Conservation (phyloP, 2,329 filamentous ascomycete genomes). For the Nothomitra cinnamomea region DNA sequence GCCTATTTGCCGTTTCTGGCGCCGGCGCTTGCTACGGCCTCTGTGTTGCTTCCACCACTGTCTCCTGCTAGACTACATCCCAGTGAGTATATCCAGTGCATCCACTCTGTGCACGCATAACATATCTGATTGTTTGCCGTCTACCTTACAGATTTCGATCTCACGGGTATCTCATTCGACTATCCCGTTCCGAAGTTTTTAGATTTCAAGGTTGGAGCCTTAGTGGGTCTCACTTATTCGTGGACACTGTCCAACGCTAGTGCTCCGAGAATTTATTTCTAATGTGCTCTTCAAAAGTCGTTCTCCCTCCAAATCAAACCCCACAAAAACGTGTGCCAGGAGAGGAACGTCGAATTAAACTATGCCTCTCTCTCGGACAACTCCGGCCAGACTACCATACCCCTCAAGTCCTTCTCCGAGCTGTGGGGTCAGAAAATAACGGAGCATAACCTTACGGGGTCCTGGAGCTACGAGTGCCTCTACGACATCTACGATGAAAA, state of each 20-base stretch:
- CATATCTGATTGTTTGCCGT: neutral
- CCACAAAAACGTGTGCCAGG: neutral
- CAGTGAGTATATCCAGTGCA: neutral
- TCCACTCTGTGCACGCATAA: neutral
- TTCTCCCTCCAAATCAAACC: neutral
- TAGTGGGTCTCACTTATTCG: neutral
- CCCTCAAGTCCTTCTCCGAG: neutral
- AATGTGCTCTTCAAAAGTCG: neutral
- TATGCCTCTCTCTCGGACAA: neutral
- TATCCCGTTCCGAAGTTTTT: neutral
- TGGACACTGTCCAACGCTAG: neutral
- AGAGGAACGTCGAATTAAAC: constrained; percentile 1
- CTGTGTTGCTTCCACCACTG: neutral
- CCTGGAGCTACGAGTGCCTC: neutral
- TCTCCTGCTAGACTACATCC: neutral
- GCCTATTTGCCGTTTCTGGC: neutral
- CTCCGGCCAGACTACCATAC: neutral
- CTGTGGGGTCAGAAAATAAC: neutral
- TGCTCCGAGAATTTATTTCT: neutral
- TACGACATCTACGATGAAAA: constrained; percentile 1
- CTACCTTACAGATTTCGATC: neutral
- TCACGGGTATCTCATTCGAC: neutral
- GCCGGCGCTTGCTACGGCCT: neutral
- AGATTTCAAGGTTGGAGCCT: neutral
- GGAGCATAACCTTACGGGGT: neutral